phyloP scores from a whole-genome alignment of 306 rosid genomes.

The Castanea crenata region DNA sequence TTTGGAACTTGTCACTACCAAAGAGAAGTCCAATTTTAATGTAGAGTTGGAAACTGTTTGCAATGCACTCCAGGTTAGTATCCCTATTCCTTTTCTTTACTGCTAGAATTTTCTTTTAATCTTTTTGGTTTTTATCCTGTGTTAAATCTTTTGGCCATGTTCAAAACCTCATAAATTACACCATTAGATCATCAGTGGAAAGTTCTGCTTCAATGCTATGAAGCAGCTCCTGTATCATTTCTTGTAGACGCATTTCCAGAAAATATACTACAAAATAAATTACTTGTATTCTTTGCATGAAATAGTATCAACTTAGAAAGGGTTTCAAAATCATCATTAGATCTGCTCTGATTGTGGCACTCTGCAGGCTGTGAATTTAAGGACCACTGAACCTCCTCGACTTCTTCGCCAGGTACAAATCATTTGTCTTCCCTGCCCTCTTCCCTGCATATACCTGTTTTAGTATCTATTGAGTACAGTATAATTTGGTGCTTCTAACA shows the following conservation, averaged over 20 bases:
- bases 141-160: not conserved
- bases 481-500: conserved; percentile 23
- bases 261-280: not conserved
- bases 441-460: not conserved
- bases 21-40: conserved; percentile 65
- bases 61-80: conserved; percentile 58
- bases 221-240: not conserved
- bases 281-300: not conserved
- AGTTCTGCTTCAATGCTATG: not conserved
- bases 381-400: conserved; percentile 48
- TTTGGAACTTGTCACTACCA: conserved; percentile 78
- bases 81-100: conserved; percentile 7
- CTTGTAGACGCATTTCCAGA: not conserved
- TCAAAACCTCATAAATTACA: no score
- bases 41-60: conserved; percentile 65
- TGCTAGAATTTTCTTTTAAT: not conserved
- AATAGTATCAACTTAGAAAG: not conserved
- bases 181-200: not conserved
- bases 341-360: conserved; percentile 22
- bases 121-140: not conserved
- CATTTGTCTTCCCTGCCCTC: not conserved
- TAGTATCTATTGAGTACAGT: not conserved
- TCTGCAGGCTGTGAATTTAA: conserved; percentile 68
- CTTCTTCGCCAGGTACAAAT: conserved; percentile 57
- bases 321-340: not conserved